Percentiles rank a stretch among this genome's conserved stretches.
Conservation (phyloP, 202 grass and related monocot species). For the Digitaria exilis region DNA sequence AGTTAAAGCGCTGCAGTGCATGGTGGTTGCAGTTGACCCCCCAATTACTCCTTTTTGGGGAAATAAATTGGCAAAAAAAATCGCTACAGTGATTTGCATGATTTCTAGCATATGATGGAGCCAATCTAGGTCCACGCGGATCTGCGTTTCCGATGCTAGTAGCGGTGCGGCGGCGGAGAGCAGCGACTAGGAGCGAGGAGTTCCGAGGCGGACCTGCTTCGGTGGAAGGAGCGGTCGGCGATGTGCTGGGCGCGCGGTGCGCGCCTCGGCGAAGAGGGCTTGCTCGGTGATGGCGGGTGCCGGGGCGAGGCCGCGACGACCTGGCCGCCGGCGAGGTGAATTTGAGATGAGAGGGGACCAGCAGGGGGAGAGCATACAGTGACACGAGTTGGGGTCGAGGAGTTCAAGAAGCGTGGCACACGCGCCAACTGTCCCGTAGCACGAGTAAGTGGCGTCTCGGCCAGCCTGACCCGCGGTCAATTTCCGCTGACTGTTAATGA, state of each 20-base stretch:
- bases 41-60: not conserved
- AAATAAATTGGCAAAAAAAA: not conserved
- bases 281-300: not conserved
- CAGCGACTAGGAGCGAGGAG: not conserved
- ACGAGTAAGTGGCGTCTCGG: conserved; percentile 11
- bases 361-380: not conserved
- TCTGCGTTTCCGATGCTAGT: conserved; percentile 10
- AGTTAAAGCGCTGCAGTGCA: no score
- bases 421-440: conserved; percentile 33
- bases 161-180: not conserved
- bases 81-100: not conserved
- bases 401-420: conserved; percentile 1
- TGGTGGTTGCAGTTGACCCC: not conserved
- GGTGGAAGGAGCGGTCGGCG: not conserved
- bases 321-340: not conserved
- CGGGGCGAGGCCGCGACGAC: not conserved
- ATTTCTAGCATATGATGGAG: not conserved
- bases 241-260: not conserved
- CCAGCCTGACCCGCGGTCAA: not conserved
- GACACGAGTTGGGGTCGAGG: conserved; percentile 3
- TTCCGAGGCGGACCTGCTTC: not conserved
- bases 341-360: not conserved
- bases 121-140: not conserved
- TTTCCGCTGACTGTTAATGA: not conserved
- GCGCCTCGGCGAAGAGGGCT: no score